These are phyloP conservation scores for Corchorus capsularis DNA, from an alignment of 345 rosid genomes.

Conservation along the genomic window DNA sequence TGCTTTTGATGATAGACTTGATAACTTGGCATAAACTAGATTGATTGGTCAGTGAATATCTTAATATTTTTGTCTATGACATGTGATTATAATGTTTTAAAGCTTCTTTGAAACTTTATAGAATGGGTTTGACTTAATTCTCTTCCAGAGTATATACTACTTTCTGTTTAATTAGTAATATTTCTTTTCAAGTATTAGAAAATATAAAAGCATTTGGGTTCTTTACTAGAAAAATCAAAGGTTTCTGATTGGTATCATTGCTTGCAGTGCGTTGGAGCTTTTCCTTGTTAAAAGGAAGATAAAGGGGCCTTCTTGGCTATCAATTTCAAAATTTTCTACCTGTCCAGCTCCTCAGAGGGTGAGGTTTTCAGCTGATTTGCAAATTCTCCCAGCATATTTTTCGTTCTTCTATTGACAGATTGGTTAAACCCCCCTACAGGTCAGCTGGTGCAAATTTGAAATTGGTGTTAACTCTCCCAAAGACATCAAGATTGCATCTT, in stretches of 20 bases:
- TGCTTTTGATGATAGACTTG: conserved; percentile 21
- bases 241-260: conserved; percentile 18
- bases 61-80: not conserved
- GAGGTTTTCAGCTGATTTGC: conserved; percentile 29
- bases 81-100: not conserved
- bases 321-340: conserved; percentile 68
- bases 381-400: conserved; percentile 15
- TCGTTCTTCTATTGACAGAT: conserved; percentile 27
- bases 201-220: not conserved
- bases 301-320: conserved; percentile 94
- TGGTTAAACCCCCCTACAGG: conserved; percentile 48
- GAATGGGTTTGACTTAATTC: conserved; percentile 1
- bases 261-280: conserved; percentile 93
- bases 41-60: not conserved
- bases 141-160: not conserved
- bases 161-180: not conserved
- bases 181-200: not conserved
- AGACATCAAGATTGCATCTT: conserved; percentile 51
- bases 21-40: not conserved
- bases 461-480: conserved; percentile 68
- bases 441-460: conserved; percentile 99
- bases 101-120: conserved; percentile 8
- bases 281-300: conserved; percentile 87
- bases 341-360: conserved; percentile 78
- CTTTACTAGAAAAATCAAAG: not conserved